Conservation (phyloP, 2,329 filamentous ascomycete species). For the Monosporascus sp. region DNA sequence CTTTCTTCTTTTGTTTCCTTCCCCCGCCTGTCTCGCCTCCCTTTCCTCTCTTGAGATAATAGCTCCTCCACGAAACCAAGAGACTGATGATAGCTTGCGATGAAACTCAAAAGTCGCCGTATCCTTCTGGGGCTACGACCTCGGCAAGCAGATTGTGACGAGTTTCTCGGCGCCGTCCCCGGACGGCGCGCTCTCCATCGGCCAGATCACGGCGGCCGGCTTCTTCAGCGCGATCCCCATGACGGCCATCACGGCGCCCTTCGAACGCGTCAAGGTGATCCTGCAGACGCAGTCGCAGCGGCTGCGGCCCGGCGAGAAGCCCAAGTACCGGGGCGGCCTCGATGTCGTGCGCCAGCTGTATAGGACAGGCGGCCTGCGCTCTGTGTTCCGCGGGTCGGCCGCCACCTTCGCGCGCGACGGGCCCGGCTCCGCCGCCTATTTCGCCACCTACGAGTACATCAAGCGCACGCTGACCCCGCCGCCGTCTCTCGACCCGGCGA, state of each 20-base stretch:
- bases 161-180: conserved; percentile 60
- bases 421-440: conserved; percentile 90
- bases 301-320: conserved; percentile 83
- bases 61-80: conserved; percentile 4
- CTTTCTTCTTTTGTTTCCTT: not conserved
- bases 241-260: conserved; percentile 97
- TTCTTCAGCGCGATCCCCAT: conserved; percentile 98
- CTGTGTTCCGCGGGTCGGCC: conserved; percentile 83
- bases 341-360: conserved; percentile 95
- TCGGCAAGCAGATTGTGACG: conserved; percentile 85
- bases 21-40: not conserved
- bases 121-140: conserved; percentile 82
- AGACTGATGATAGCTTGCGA: not conserved
- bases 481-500: conserved; percentile 73
- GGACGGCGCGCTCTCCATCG: conserved; percentile 70
- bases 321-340: conserved; percentile 78
- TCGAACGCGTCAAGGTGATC: conserved; percentile 98
- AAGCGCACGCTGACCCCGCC: conserved; percentile 81
- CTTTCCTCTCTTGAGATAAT: not conserved
- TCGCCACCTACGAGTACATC: conserved; percentile 94
- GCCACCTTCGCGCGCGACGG: conserved; percentile 94
- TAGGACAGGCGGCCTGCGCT: conserved; percentile 81
- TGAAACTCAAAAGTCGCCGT: conserved; percentile 53
- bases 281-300: conserved; percentile 93
- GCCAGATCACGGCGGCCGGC: conserved; percentile 83